phyloP scores from a whole-genome alignment of 2,329 filamentous ascomycete species.

The Penicillium sp. region DNA sequence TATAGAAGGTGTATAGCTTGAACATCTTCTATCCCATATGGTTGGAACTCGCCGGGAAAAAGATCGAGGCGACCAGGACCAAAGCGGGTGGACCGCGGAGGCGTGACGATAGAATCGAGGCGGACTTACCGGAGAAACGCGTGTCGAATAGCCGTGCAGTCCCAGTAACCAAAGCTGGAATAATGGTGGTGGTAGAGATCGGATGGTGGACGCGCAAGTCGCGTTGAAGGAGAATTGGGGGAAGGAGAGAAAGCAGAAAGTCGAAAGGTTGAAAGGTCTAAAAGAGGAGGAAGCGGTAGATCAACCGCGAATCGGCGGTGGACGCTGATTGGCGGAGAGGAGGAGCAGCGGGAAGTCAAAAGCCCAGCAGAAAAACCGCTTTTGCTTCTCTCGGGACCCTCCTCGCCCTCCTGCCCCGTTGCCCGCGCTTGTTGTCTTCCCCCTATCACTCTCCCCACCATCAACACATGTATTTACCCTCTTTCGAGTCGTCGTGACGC shows the following conservation, averaged over 20 bases:
- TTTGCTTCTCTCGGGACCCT: constrained; percentile 30
- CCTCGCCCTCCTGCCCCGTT: constrained; percentile 28
- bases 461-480: constrained; percentile 64
- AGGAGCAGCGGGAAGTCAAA: constrained; percentile 36
- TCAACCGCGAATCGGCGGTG: constrained; percentile 29
- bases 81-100: not conserved
- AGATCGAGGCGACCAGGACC: constrained; percentile 9
- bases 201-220: constrained; percentile 10
- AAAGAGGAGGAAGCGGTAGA: constrained; percentile 40
- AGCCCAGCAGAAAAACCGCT: constrained; percentile 18
- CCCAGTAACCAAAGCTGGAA: not conserved
- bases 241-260: constrained; percentile 17
- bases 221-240: constrained; percentile 9
- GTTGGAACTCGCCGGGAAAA: not conserved
- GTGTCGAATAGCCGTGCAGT: constrained; percentile 3
- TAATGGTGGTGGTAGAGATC: not conserved
- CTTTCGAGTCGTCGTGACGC: constrained; percentile 54
- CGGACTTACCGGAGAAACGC: constrained; percentile 20
- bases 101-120: constrained; percentile 4
- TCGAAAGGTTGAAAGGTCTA: constrained; percentile 15
- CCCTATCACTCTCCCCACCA: constrained; percentile 15
- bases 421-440: not conserved
- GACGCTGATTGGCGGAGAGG: constrained; percentile 38
- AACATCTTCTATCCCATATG: not conserved
- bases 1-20: not conserved